Evolutionary conservation across 2,329 filamentous ascomycete species (phyloP).

Genomic region (Claviceps africana): DNA sequence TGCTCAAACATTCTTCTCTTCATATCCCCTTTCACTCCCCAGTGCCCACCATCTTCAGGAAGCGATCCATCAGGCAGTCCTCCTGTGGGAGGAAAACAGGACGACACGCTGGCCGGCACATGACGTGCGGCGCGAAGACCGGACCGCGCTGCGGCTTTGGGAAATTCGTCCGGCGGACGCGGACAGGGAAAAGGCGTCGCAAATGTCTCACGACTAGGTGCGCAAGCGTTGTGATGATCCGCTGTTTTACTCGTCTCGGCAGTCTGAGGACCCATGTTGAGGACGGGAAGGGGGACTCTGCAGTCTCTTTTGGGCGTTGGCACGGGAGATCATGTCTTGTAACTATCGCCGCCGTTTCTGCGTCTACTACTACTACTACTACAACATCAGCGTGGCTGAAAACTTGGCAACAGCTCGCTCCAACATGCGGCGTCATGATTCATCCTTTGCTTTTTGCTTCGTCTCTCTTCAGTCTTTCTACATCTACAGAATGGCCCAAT

Average conservation of each 20-base stretch:
- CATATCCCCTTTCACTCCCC: not conserved
- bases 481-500: not conserved
- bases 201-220: constrained; percentile 26
- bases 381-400: too few relatives aligned
- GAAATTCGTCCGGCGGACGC: constrained; percentile 20
- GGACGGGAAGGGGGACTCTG: not conserved
- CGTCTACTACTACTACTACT: too few relatives aligned
- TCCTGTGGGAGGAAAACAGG: constrained; percentile 22
- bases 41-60: constrained; percentile 20
- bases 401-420: too few relatives aligned
- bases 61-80: constrained; percentile 23
- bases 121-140: constrained; percentile 6
- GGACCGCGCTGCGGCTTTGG: constrained; percentile 18
- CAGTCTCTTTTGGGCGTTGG: not conserved
- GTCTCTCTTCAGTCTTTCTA: too few relatives aligned
- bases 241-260: constrained; percentile 1
- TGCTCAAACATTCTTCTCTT: too few relatives aligned
- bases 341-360: not conserved
- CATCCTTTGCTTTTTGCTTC: too few relatives aligned
- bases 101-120: constrained; percentile 21
- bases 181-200: constrained; percentile 21
- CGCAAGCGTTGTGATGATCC: constrained; percentile 8
- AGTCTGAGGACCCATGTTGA: not conserved
- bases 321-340: not conserved
- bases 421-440: too few relatives aligned